These are phyloP conservation scores for Kwoniella sp. DNA, from an alignment of 768 basidiomycete species.

Conservation along the genomic window DNA sequence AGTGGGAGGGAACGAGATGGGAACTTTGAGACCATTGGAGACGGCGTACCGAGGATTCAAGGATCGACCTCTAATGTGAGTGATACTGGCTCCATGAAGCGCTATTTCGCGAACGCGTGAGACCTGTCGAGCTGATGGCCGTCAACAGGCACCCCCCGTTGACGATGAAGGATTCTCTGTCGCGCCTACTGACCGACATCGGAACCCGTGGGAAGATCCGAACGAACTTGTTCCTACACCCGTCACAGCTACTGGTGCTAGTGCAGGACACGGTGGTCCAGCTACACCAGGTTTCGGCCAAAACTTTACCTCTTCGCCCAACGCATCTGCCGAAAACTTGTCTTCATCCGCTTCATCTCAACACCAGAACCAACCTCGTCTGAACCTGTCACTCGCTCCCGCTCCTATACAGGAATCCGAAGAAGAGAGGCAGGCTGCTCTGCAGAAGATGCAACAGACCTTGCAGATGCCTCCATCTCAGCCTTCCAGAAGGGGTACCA, in stretches of 20 bases:
- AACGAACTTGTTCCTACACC: conserved; percentile 34
- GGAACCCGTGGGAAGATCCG: conserved; percentile 54
- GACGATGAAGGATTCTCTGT: conserved; percentile 58
- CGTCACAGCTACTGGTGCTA: conserved; percentile 1
- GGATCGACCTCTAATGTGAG: conserved; percentile 15
- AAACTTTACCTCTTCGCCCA: conserved; percentile 33
- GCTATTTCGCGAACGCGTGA: neutral
- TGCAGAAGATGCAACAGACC: conserved; percentile 54
- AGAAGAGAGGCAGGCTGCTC: conserved; percentile 54
- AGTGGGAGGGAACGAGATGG: conserved; percentile 31
- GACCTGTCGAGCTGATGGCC: neutral
- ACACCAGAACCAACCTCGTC: conserved; percentile 20
- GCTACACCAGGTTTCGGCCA: conserved; percentile 28
- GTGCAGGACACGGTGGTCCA: conserved; percentile 2
- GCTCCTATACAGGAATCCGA: conserved; percentile 55
- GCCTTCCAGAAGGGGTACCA: conserved; percentile 37
- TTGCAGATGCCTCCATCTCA: conserved; percentile 52
- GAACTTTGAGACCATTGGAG: conserved; percentile 32
- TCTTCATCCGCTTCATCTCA: conserved; percentile 27
- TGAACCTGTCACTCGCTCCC: conserved; percentile 53
- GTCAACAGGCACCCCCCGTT: conserved; percentile 33
- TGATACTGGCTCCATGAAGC: neutral
- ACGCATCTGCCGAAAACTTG: conserved; percentile 31
- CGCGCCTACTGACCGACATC: conserved; percentile 56
- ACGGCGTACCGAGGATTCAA: conserved; percentile 34